These are phyloP conservation scores for Penicillium sp. DNA, from an alignment of 2,329 filamentous ascomycete species.

Conservation along the genomic window DNA sequence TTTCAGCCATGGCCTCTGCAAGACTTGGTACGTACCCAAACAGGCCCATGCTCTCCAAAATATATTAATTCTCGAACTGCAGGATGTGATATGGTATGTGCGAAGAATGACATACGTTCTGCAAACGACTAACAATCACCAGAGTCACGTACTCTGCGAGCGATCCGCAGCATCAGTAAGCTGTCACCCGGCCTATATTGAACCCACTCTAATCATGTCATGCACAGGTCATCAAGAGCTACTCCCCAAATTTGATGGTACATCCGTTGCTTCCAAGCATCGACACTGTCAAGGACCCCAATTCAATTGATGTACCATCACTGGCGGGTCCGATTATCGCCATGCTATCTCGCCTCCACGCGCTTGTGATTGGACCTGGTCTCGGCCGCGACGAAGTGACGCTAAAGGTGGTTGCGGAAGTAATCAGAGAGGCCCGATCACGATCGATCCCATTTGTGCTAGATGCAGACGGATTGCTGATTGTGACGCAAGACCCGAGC, in stretches of 20 bases:
- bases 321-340: constrained; percentile 68
- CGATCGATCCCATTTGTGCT: constrained; percentile 74
- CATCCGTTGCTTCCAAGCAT: constrained; percentile 90
- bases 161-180: constrained; percentile 67
- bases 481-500: constrained; percentile 72
- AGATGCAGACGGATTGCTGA: constrained; percentile 81
- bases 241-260: constrained; percentile 98
- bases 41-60: not conserved
- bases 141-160: constrained; percentile 89
- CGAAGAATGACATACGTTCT: not conserved
- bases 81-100: constrained; percentile 73
- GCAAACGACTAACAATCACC: constrained; percentile 14
- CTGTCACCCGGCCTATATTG: not conserved
- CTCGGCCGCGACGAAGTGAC: constrained; percentile 86
- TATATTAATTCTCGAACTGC: not conserved
- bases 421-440: constrained; percentile 75
- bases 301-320: constrained; percentile 52
- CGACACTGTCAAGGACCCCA: constrained; percentile 47
- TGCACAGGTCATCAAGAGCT: constrained; percentile 83
- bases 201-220: not conserved
- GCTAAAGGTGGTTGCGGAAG: constrained; percentile 76
- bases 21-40: constrained; percentile 59
- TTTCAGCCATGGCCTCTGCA: constrained; percentile 95
- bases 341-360: constrained; percentile 84
- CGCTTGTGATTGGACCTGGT: constrained; percentile 88